These are phyloP conservation scores for Aspergillus niger DNA, from an alignment of 2,329 filamentous ascomycete genomes.

Conservation along the genomic window DNA sequence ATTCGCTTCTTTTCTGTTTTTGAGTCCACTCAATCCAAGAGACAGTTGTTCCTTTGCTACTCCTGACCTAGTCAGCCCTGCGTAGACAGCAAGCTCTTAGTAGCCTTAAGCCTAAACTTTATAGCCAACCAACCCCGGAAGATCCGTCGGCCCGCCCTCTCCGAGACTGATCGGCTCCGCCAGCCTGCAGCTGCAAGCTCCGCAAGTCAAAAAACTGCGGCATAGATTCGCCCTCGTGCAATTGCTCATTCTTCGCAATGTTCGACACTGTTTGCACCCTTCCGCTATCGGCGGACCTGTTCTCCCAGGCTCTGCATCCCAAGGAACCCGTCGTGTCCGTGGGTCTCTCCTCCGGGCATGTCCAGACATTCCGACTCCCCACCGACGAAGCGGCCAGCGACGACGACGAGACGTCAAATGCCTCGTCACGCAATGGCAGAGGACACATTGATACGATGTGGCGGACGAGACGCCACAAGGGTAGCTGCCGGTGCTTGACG, in stretches of 20 bases:
- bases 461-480: conserved; percentile 88
- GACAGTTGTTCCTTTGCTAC: background rate
- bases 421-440: conserved; percentile 60
- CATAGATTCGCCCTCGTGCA: conserved; percentile 1
- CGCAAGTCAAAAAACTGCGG: conserved; percentile 7
- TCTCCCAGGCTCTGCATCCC: conserved; percentile 84
- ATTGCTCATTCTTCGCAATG: conserved; percentile 54
- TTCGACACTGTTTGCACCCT: conserved; percentile 91
- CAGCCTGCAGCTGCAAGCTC: conserved; percentile 7
- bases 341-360: conserved; percentile 80
- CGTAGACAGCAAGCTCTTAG: background rate
- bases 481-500: conserved; percentile 79
- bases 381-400: conserved; percentile 56
- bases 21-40: background rate
- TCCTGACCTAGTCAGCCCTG: background rate
- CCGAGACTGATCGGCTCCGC: conserved; percentile 8
- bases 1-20: background rate
- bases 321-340: conserved; percentile 80
- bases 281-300: conserved; percentile 81
- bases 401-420: conserved; percentile 48
- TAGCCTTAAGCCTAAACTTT: background rate
- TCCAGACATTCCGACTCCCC: conserved; percentile 77
- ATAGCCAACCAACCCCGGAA: conserved; percentile 17
- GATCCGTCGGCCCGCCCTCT: conserved; percentile 26
- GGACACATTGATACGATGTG: conserved; percentile 80